Evolutionary conservation across 495 filamentous ascomycete species (phyloP), one percentile per base, ranked within the genome.

Genomic region (Cercophora sp.): DNA sequence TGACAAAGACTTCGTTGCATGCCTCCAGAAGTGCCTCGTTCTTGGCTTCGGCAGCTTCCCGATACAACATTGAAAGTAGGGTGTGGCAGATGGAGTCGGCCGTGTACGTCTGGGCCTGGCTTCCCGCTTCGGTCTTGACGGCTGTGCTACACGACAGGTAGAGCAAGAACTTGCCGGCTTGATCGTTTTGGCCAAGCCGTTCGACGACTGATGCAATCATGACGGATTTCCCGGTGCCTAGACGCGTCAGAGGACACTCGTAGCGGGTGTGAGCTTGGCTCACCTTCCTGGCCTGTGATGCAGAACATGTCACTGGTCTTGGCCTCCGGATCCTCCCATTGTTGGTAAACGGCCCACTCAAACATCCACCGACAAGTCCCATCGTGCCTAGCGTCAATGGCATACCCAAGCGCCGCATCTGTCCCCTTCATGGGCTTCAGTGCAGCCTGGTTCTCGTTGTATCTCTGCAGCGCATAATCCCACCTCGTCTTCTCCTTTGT

Each of bases 381-480:
- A 1, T 50, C 43, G 23, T 55, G 48, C 2, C 55, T 43, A 1
- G 32, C 20, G 10, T 65, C 59, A 16, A 64, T 55, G 11, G 56
- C 52, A 24, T 47, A 25, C 9, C 31, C 50, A 3, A 61, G 41
- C 2, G 52, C 22, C 27, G 34, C 19, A 15, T 41, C 39, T 0
- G 50, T 47, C 0, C 36, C 48, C 23, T 51, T 13, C 8, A 59
- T n/a, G 0, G 59, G 59, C 0, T 39, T 42, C 2, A 65, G 35
- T 0, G 31, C 24, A 1, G 47, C 53, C 9, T 54, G 53, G 32
- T 40, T 54, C 0, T 35, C 52, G 29, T 65, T 37, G 32, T 53
- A 62, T 5, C 59, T 51, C 15, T 65, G 51, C 9, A 62, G 22
- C 1, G 62, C 62, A 35, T 44, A 55, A n/a, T 65, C 62, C 62